Evolutionary conservation across 2,329 filamentous ascomycete species (phyloP).

Genomic region (Balansia obtecta): DNA sequence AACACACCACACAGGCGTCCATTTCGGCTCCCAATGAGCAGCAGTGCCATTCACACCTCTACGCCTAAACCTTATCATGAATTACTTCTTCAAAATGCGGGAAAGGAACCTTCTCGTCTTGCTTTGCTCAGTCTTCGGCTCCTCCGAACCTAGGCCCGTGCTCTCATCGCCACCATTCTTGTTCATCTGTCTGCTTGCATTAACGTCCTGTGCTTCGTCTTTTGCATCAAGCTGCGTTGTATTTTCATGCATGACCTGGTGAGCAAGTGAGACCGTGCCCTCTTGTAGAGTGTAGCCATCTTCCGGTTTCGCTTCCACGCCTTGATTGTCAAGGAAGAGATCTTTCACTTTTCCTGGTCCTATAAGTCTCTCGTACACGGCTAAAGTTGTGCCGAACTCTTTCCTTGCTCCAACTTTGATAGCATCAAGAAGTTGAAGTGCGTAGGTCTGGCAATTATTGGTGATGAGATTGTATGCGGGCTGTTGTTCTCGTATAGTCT

Average conservation of each 20-base stretch:
- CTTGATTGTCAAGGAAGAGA: slow-evolving; percentile 25
- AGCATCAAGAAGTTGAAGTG: slow-evolving; percentile 37
- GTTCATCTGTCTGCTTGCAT: slow-evolving; percentile 6
- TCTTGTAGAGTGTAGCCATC: slow-evolving; percentile 7
- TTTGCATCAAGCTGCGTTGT: slow-evolving; percentile 37
- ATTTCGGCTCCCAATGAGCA: not conserved
- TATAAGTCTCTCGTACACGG: slow-evolving; percentile 38
- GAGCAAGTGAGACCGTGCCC: slow-evolving; percentile 33
- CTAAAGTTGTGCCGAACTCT: slow-evolving; percentile 40
- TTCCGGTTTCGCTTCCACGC: slow-evolving; percentile 14
- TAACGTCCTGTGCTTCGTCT: slow-evolving; percentile 14
- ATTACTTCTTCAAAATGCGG: slow-evolving; percentile 6
- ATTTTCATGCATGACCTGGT: slow-evolving; percentile 41
- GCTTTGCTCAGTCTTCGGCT: not conserved
- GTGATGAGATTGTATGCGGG: slow-evolving; percentile 45
- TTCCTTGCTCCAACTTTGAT: slow-evolving; percentile 37
- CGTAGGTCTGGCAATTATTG: slow-evolving; percentile 50
- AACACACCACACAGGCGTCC: not conserved
- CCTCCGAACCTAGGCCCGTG: not conserved
- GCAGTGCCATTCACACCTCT: not conserved
- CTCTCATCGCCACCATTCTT: slow-evolving; percentile 5
- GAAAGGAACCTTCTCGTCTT: slow-evolving; percentile 8
- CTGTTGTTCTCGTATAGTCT: slow-evolving; percentile 33
- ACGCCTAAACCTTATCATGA: not conserved
- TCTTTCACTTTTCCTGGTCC: slow-evolving; percentile 38